phyloP scores from a whole-genome alignment of 768 basidiomycete species.

The Pleurotus eryngii region DNA sequence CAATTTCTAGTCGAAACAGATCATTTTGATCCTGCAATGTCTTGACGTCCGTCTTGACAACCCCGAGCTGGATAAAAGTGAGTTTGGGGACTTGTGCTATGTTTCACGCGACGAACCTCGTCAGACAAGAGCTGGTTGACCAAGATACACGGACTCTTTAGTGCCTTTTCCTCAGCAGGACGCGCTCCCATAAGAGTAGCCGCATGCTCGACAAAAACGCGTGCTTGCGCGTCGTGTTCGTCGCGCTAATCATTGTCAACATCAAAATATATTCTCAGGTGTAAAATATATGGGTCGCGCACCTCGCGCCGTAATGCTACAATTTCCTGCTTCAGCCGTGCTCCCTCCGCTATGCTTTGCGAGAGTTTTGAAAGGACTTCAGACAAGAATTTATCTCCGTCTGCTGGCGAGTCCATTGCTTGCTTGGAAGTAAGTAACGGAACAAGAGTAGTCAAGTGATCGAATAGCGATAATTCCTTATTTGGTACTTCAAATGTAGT shows the following conservation, averaged over 20 bases:
- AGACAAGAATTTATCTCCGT: neutral
- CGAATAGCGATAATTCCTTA: neutral
- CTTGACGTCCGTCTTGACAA: too few relatives aligned
- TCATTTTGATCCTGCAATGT: too few relatives aligned
- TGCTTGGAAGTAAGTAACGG: neutral
- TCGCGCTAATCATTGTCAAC: neutral
- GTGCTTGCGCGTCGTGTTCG: slow-evolving; percentile 1
- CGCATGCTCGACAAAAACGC: slow-evolving; percentile 1
- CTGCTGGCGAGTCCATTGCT: neutral
- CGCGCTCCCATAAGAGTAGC: neutral
- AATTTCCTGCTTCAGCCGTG: neutral
- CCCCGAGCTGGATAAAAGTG: neutral
- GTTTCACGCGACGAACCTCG: neutral
- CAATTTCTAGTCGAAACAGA: too few relatives aligned
- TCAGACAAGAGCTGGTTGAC: neutral
- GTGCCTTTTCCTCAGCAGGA: neutral
- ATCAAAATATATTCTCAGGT: neutral
- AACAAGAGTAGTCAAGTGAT: neutral
- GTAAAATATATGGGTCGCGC: too few relatives aligned
- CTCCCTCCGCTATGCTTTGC: neutral
- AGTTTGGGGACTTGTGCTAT: neutral
- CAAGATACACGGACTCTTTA: neutral
- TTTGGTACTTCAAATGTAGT: neutral
- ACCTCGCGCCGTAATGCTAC: slow-evolving; percentile 1
- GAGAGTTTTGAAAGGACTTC: neutral